phyloP scores from a whole-genome alignment of 345 rosid species.

The Excoecaria cochinchinensis region DNA sequence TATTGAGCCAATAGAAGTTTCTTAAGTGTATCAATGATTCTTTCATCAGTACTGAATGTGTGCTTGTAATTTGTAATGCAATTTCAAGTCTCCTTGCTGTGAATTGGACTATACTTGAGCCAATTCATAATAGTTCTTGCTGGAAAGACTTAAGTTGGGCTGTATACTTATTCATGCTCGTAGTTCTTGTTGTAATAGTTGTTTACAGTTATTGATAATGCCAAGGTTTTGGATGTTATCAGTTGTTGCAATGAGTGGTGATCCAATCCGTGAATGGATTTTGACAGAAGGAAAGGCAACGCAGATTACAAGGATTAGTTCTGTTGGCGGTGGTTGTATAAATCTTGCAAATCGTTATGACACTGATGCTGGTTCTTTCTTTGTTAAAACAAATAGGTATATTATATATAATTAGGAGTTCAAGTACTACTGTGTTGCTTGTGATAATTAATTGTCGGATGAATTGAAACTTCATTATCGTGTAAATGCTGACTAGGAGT shows the following conservation, averaged over 20 bases:
- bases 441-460: background rate
- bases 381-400: constrained; percentile 87
- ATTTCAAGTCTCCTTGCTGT: background rate
- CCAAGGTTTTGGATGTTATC: constrained; percentile 21
- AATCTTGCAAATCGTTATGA: constrained; percentile 72
- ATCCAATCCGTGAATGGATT: constrained; percentile 87
- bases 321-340: constrained; percentile 94
- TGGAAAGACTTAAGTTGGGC: background rate
- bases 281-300: constrained; percentile 81
- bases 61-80: too few relatives aligned
- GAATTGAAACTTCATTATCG: constrained; percentile 15
- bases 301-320: constrained; percentile 56
- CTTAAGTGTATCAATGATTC: too few relatives aligned
- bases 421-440: background rate
- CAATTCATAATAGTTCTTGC: too few relatives aligned
- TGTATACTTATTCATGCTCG: constrained; percentile 5
- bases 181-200: background rate
- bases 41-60: too few relatives aligned
- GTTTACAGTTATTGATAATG: background rate
- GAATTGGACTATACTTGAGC: too few relatives aligned
- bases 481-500: constrained; percentile 46
- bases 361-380: constrained; percentile 79
- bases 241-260: constrained; percentile 78
- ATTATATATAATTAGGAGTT: background rate
- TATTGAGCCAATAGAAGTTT: background rate